Percentiles rank a stretch among this genome's conserved stretches.
These are phyloP conservation scores for Phyllosticta paracitricarpa DNA, from an alignment of 2,329 filamentous ascomycete genomes.

Conservation along the genomic window DNA sequence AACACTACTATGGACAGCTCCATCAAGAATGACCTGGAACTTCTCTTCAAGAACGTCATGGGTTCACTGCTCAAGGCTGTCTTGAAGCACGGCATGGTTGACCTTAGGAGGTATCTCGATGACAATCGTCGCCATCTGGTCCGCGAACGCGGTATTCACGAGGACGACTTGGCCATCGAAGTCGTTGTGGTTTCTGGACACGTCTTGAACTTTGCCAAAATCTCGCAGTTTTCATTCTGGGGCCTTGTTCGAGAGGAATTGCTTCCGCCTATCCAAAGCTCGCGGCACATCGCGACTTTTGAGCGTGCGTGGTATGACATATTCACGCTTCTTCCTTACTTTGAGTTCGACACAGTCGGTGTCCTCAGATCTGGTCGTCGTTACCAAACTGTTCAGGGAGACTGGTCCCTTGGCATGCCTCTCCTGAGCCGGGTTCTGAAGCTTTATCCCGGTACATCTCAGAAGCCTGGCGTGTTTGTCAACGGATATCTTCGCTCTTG, in stretches of 20 bases:
- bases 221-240: slow-evolving; percentile 32
- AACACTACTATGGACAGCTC: slow-evolving; percentile 16
- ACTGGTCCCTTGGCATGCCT: slow-evolving; percentile 40
- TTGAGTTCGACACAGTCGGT: slow-evolving; percentile 43
- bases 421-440: slow-evolving; percentile 39
- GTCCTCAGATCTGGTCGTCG: slow-evolving; percentile 33
- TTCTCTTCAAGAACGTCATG: slow-evolving; percentile 26
- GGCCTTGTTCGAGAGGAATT: slow-evolving; percentile 27
- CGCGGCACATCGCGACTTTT: slow-evolving; percentile 21
- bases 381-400: slow-evolving; percentile 31
- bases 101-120: slow-evolving; percentile 36
- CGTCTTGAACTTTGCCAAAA: slow-evolving; percentile 24
- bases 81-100: slow-evolving; percentile 22
- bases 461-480: slow-evolving; percentile 31
- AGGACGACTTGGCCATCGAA: slow-evolving; percentile 34
- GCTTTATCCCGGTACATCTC: slow-evolving; percentile 35
- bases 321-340: slow-evolving; percentile 44
- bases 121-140: slow-evolving; percentile 30
- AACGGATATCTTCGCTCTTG: slow-evolving; percentile 46
- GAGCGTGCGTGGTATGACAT: slow-evolving; percentile 34
- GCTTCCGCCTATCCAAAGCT: slow-evolving; percentile 11
- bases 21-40: slow-evolving; percentile 15
- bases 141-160: slow-evolving; percentile 40
- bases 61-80: slow-evolving; percentile 28
- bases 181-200: slow-evolving; percentile 39